Conservation (phyloP, 2,329 filamentous ascomycete genomes). For the Escovopsis weberi region DNA sequence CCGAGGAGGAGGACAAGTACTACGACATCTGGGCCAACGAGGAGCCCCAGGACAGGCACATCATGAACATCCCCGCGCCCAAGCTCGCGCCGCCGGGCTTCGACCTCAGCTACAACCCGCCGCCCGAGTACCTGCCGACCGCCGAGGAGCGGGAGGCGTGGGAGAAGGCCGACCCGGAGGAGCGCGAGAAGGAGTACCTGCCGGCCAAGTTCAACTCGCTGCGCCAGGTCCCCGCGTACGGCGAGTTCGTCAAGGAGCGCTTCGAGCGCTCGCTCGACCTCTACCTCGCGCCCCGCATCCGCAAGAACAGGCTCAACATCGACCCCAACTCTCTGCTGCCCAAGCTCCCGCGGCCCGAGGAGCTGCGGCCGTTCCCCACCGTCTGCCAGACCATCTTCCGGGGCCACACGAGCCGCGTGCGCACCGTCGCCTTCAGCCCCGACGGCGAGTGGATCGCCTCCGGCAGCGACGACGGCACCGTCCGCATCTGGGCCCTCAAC, state of each 20-base stretch:
- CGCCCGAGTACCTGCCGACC: constrained; percentile 82
- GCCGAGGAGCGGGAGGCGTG: constrained; percentile 71
- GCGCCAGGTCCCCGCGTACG: constrained; percentile 84
- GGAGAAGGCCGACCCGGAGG: constrained; percentile 78
- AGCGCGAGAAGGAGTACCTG: constrained; percentile 78
- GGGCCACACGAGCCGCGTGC: constrained; percentile 78
- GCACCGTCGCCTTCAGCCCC: constrained; percentile 73
- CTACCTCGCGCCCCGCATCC: constrained; percentile 82
- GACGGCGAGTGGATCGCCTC: constrained; percentile 75
- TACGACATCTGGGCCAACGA: constrained; percentile 97
- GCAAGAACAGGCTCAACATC: constrained; percentile 91
- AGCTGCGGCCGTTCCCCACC: constrained; percentile 89
- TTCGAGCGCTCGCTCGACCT: constrained; percentile 93
- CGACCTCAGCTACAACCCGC: constrained; percentile 92
- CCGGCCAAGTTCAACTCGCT: constrained; percentile 71
- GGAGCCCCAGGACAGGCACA: constrained; percentile 62
- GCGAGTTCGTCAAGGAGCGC: constrained; percentile 80
- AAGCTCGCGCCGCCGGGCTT: constrained; percentile 89
- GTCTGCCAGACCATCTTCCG: constrained; percentile 75
- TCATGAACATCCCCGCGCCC: constrained; percentile 90
- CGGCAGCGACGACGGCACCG: constrained; percentile 86
- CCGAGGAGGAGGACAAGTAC: constrained; percentile 49
- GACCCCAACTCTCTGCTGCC: constrained; percentile 86
- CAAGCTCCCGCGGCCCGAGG: constrained; percentile 83
- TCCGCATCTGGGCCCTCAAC: constrained; percentile 83